These are phyloP conservation scores for Calamus simplicifolius DNA, from an alignment of 176 grass and related monocot species.

Conservation along the genomic window DNA sequence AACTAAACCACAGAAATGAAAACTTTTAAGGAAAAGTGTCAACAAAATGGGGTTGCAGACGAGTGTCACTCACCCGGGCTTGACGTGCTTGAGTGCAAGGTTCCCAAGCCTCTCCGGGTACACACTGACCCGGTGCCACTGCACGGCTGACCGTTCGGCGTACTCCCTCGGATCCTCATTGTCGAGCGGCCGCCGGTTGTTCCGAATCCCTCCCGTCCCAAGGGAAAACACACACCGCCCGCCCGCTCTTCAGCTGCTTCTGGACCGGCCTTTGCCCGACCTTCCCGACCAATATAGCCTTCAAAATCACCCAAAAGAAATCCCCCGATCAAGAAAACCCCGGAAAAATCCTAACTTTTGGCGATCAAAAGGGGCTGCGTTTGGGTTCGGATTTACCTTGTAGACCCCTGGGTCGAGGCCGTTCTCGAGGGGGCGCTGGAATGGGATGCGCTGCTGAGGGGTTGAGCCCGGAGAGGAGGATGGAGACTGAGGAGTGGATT, in stretches of 20 bases:
- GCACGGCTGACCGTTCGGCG: conserved; percentile 53
- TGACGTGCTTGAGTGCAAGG: conserved; percentile 58
- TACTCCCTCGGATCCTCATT: conserved; percentile 70
- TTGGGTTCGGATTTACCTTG: conserved; percentile 24
- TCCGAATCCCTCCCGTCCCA: conserved; percentile 72
- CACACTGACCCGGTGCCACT: conserved; percentile 77
- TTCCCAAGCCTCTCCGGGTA: conserved; percentile 38
- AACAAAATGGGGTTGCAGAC: too few relatives aligned
- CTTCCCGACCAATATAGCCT: conserved; percentile 80
- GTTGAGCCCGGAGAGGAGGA: background rate
- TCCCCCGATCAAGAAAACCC: background rate
- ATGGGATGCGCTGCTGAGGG: background rate
- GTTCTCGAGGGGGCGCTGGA: conserved; percentile 51
- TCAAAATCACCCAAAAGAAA: background rate
- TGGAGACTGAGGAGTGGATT: background rate
- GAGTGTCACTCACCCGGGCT: conserved; percentile 37
- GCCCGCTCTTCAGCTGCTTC: conserved; percentile 53
- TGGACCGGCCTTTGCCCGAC: conserved; percentile 57
- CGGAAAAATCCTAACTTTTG: too few relatives aligned
- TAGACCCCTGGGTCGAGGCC: conserved; percentile 77
- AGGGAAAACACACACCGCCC: conserved; percentile 66
- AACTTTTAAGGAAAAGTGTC: too few relatives aligned
- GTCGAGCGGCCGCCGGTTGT: conserved; percentile 70
- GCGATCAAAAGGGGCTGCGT: too few relatives aligned
- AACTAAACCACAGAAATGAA: too few relatives aligned